A percentile compares a stretch with the other conserved stretches of the same genome.
Conservation (phyloP, 805 yeast species). For the Zygosaccharomyces rouxii region DNA sequence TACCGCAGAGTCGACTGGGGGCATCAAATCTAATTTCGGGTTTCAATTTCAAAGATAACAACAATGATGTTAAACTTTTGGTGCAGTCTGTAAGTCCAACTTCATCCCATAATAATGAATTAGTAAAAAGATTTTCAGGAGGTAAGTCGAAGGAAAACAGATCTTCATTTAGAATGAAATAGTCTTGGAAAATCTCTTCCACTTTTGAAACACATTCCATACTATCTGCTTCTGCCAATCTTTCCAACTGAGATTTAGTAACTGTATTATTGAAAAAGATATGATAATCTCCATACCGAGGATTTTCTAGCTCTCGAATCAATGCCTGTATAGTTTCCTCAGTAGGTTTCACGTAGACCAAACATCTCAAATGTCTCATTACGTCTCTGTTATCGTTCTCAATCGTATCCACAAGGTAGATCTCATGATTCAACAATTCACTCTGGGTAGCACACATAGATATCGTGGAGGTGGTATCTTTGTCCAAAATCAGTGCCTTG, state of each 20-base stretch:
- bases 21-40: slow-evolving; percentile 79
- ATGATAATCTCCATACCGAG: slow-evolving; percentile 76
- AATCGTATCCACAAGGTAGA: slow-evolving; percentile 73
- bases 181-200: slow-evolving; percentile 83
- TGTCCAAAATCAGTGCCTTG: slow-evolving; percentile 74
- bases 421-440: slow-evolving; percentile 71
- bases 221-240: slow-evolving; percentile 87
- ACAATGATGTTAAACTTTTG: slow-evolving; percentile 25
- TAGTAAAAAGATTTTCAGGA: slow-evolving; percentile 21
- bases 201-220: slow-evolving; percentile 72
- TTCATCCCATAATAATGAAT: slow-evolving; percentile 30
- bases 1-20: slow-evolving; percentile 58
- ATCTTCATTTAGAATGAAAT: slow-evolving; percentile 65
- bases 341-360: slow-evolving; percentile 73
- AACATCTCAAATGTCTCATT: slow-evolving; percentile 76
- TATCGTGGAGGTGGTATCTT: slow-evolving; percentile 72
- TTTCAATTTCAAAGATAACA: slow-evolving; percentile 63
- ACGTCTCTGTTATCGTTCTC: slow-evolving; percentile 59
- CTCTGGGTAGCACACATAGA: slow-evolving; percentile 91
- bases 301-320: slow-evolving; percentile 63
- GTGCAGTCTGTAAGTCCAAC: slow-evolving; percentile 23
- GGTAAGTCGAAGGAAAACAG: slow-evolving; percentile 48
- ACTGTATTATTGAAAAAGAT: slow-evolving; percentile 74
- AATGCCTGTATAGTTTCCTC: slow-evolving; percentile 57
- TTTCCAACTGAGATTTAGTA: slow-evolving; percentile 72